Evolutionary conservation across 805 yeast species (phyloP).

Genomic region (Metschnikowia lunata): DNA sequence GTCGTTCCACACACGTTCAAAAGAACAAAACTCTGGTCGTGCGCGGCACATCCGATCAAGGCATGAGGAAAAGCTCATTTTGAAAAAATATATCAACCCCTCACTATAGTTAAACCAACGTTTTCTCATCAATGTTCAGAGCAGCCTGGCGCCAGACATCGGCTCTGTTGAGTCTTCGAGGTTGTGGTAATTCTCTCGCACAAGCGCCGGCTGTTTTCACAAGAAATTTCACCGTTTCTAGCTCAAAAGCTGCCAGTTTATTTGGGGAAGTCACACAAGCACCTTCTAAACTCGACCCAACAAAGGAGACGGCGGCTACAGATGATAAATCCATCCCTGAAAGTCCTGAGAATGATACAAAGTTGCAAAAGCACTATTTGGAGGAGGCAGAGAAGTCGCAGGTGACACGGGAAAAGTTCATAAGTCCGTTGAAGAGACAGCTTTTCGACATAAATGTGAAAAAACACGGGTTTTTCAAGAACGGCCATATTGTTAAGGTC

Average conservation of each 20-base stretch:
- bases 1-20: too few species aligned
- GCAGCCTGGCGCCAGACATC: conserved; percentile 7
- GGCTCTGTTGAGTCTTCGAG: conserved; percentile 3
- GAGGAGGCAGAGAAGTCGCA: conserved; percentile 43
- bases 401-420: conserved; percentile 47
- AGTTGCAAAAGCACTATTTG: conserved; percentile 46
- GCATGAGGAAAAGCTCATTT: neutral
- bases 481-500: conserved; percentile 44
- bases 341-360: conserved; percentile 30
- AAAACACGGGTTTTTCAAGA: conserved; percentile 65
- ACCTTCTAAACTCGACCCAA: conserved; percentile 6
- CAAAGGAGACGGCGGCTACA: conserved; percentile 5
- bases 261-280: conserved; percentile 33
- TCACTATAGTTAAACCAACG: neutral
- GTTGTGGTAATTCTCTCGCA: neutral
- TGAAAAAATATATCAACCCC: neutral
- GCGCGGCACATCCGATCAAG: conserved; percentile 4
- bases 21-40: neutral
- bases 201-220: neutral
- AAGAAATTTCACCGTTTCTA: conserved; percentile 4
- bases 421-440: conserved; percentile 67
- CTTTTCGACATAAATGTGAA: conserved; percentile 60
- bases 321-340: conserved; percentile 6
- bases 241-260: conserved; percentile 14
- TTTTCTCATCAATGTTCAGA: conserved; percentile 2